Base-by-base conservation (phyloP, 139 green algal genomes). In the Chlorella sorokiniana region DNA sequence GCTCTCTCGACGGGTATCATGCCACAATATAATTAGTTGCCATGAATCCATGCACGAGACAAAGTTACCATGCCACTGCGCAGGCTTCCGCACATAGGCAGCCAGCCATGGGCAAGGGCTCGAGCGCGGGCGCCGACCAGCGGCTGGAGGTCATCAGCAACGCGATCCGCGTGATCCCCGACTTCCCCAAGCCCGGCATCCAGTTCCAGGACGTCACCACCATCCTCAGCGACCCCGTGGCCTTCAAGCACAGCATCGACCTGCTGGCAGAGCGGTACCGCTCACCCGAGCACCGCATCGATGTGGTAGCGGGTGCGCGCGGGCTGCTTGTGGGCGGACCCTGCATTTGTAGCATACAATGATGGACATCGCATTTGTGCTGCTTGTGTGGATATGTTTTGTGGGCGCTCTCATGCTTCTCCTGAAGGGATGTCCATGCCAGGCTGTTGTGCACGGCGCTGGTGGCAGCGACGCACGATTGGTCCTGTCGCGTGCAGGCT, bases 141-240 rank as follows among this genome's bases (percentile, higher is more conserved):
- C 76, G 76, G 9, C 35, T 69, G 29, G n/a, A 81, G 54, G 31
- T 45, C 22, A 87, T 87, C 45, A 78, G 54, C 31, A 56, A 87
- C 37, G 79, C 85, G 31, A 96, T 97, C 56, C 72, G 93, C 5
- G 86, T 79, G 11, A 89, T 97, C 4, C 93, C 92, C 27, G 90
- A 98, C 84, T 98, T 97, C 42, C 95, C 95, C 3, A 96, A 81
- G 75, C n/a, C 89, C 64, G 96, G 96, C 38, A 99, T 99, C 82
- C 75, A 96, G n/a, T 99, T 99, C 69, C 93, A 93, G 76, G 96
- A 99, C 86, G 90, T 99, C 23, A 99, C 96, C 18, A 99, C 95
- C 38, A 86, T 98, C 54, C 81, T 98, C 63, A 88, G 98, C n/a
- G 86, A 99, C 80, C 91, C 91, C 8, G 79, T 81, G 64, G 94